Percentiles rank a stretch among this genome's conserved stretches.
Evolutionary conservation across 345 rosid species (phyloP).

Genomic region (Aethionema arabicum): DNA sequence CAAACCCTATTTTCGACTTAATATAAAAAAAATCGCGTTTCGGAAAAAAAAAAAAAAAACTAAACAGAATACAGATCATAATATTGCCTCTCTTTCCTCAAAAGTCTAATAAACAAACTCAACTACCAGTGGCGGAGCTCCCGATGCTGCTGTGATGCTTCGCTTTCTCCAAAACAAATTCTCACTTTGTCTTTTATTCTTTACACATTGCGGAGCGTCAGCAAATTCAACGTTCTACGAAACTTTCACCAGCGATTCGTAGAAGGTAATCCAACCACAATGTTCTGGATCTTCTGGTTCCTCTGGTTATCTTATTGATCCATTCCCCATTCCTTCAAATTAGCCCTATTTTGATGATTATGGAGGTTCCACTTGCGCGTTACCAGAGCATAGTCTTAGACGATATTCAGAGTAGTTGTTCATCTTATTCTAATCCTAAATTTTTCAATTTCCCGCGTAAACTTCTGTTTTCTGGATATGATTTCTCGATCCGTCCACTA

Average conservation of each 20-base stretch:
- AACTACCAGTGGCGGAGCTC: too few relatives aligned
- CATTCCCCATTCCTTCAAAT: background rate
- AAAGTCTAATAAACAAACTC: too few relatives aligned
- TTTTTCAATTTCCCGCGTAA: constrained; percentile 32
- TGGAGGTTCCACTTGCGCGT: constrained; percentile 58
- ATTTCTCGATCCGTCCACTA: constrained; percentile 39
- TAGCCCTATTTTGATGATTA: constrained; percentile 2
- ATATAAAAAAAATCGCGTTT: too few relatives aligned
- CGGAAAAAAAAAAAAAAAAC: too few relatives aligned
- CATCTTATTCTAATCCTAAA: constrained; percentile 29
- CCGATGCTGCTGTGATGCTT: too few relatives aligned
- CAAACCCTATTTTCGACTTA: too few relatives aligned
- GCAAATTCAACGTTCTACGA: background rate
- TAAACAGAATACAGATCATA: too few relatives aligned
- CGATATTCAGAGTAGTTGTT: constrained; percentile 34
- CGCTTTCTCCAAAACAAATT: too few relatives aligned
- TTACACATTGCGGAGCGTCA: too few relatives aligned
- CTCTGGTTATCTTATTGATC: constrained; percentile 15
- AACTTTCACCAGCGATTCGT: background rate
- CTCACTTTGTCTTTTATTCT: too few relatives aligned
- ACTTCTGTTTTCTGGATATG: constrained; percentile 41
- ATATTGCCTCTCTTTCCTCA: too few relatives aligned
- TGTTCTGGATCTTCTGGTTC: constrained; percentile 20
- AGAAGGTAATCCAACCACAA: constrained; percentile 16
- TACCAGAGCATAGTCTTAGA: constrained; percentile 48